Evolutionary conservation across 2,329 filamentous ascomycete species (phyloP), one percentile per base, ranked within the genome.

Genomic region (Pseudogymnoascus sp.): DNA sequence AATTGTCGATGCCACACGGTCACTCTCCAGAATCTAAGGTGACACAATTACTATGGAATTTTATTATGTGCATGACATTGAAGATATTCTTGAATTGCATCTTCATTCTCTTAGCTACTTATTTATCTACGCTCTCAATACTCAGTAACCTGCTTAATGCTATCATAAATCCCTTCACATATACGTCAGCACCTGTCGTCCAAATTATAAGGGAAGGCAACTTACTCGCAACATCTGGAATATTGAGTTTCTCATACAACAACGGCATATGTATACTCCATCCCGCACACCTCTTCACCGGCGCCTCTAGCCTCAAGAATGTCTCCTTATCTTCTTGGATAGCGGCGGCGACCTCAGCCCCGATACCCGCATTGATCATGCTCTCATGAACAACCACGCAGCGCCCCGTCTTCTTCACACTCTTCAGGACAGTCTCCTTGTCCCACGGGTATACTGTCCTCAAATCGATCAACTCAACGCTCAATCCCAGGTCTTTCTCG

Each of bases 381-480:
- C 86, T 89, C 72, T 91, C 88, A 71, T 91, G 88, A 1, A 90
- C 88, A 1, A 91, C 83, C 24, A 90, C 78, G 26, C 86, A 86
- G 64, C 86, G 76, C 0, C 88, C 87, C 0, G 88, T 91, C 75
- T 88, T 90, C 67, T 80, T 81, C 1, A 90, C 87, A 64, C 87
- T 90, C 16, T 84, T 78, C 61, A 89, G 73, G 0, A 90, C 78
- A 0, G 84, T 86, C 67, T 82, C 78, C 61, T 86, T 79, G 71
- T 91, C 88, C 87, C 87, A 91, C 0, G 88, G 88, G 73, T 89
- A 90, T 35, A 91, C 81, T 0, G 87, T 89, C 61, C 87, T 79
- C 14, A 91, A 73, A 72, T 91, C 88, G 64, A 91, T 87, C 64
- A 91, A 74, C 73, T 91, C 88, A 10, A 89, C 79, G 40, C 78